A percentile compares a stretch with the other conserved stretches of the same genome.
phyloP scores from a whole-genome alignment of 1,139 yeast genomes.

The Saccharomyces hybrid region DNA sequence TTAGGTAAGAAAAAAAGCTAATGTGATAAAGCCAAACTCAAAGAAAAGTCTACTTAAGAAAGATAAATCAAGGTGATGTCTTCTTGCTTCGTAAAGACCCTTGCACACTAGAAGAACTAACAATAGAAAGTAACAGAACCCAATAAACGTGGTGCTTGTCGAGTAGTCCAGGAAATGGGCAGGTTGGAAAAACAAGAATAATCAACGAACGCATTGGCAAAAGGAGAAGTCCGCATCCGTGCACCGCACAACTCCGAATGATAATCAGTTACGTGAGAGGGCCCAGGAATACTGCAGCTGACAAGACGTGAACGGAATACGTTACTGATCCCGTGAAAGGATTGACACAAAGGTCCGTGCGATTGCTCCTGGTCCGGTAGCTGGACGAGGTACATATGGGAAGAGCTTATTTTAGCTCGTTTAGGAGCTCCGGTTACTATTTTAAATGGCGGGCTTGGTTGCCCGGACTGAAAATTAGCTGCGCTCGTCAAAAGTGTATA shows the following conservation, averaged over 20 bases:
- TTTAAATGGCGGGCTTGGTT: background rate
- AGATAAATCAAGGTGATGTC: background rate
- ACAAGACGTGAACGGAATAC: background rate
- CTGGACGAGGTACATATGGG: background rate
- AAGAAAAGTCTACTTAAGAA: background rate
- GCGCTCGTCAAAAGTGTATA: background rate
- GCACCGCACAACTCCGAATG: background rate
- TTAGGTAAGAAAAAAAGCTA: background rate
- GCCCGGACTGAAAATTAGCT: background rate
- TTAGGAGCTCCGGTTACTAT: background rate
- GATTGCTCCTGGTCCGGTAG: background rate
- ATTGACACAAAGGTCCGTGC: background rate
- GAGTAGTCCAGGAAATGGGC: background rate
- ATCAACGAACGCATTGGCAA: background rate
- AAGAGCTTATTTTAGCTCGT: background rate
- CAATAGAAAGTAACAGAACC: background rate
- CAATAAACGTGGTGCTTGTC: background rate
- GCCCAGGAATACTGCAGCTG: background rate
- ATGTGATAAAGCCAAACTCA: background rate
- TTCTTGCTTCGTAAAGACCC: background rate
- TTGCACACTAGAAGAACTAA: background rate
- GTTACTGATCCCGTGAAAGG: background rate
- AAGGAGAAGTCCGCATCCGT: slow-evolving; percentile 1
- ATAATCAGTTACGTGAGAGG: background rate
- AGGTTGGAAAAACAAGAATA: background rate